phyloP scores from a whole-genome alignment of 2,329 filamentous ascomycete species.

The Ambrosiella beaveri region DNA sequence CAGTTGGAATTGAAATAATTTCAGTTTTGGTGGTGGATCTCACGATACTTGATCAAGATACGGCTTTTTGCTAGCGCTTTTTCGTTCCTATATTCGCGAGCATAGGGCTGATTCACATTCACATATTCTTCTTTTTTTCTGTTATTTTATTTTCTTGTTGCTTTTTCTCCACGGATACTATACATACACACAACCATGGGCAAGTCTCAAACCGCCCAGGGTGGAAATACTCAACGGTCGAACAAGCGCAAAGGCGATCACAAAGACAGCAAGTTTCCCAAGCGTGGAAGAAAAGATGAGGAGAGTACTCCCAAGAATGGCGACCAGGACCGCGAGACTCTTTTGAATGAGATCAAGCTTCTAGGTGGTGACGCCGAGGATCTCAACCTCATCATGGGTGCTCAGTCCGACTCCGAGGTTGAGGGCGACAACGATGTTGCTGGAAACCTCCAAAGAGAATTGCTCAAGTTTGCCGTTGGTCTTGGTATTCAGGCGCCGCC shows the following conservation, averaged over 20 bases:
- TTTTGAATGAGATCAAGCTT: slow-evolving; percentile 46
- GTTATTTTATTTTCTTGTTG: background rate
- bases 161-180: background rate
- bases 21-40: slow-evolving; percentile 4
- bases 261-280: slow-evolving; percentile 10
- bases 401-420: slow-evolving; percentile 25
- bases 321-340: slow-evolving; percentile 21
- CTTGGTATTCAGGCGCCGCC: slow-evolving; percentile 10
- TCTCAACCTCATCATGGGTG: slow-evolving; percentile 40
- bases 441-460: slow-evolving; percentile 3
- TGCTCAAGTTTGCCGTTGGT: slow-evolving; percentile 9
- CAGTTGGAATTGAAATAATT: background rate
- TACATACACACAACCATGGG: slow-evolving; percentile 3
- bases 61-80: too few species aligned
- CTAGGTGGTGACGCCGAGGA: slow-evolving; percentile 50
- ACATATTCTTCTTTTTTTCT: background rate
- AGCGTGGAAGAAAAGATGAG: slow-evolving; percentile 5
- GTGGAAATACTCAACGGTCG: slow-evolving; percentile 12
- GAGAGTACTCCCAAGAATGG: slow-evolving; percentile 1
- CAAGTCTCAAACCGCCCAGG: slow-evolving; percentile 13
- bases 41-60: background rate
- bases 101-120: background rate
- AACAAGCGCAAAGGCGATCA: slow-evolving; percentile 13
- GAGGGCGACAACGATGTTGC: slow-evolving; percentile 17
- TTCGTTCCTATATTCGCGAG: background rate